These are phyloP conservation scores for Coniochaeta hoffmannii DNA, from an alignment of 2,329 filamentous ascomycete species.

Conservation along the genomic window DNA sequence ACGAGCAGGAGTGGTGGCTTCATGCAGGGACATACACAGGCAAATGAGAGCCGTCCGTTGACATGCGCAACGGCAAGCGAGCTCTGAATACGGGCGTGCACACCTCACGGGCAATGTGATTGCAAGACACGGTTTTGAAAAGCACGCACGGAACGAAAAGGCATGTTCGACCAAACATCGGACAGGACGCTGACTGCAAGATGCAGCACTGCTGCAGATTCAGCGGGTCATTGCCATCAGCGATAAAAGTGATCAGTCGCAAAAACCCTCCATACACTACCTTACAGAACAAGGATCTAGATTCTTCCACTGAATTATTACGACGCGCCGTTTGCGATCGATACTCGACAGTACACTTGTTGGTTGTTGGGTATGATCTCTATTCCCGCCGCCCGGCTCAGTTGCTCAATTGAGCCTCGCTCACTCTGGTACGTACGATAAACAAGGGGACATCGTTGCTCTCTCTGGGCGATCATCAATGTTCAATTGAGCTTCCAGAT, in stretches of 20 bases:
- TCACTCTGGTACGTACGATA: too few species aligned
- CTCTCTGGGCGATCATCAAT: background rate
- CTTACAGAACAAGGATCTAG: background rate
- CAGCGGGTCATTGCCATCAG: background rate
- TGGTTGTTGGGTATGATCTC: background rate
- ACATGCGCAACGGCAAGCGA: background rate
- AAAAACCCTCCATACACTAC: background rate
- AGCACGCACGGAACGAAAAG: background rate
- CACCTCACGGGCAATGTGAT: too few species aligned
- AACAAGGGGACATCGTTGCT: too few species aligned
- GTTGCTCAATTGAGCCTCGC: background rate
- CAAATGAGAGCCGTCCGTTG: background rate
- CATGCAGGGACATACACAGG: constrained; percentile 1
- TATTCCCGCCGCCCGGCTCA: background rate
- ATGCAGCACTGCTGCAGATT: background rate
- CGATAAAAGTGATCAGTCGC: background rate
- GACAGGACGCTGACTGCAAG: background rate
- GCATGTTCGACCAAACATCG: background rate
- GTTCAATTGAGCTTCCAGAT: background rate
- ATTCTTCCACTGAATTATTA: background rate
- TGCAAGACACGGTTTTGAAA: background rate
- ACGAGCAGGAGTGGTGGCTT: constrained; percentile 1
- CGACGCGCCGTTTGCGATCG: background rate
- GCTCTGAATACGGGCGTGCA: background rate
- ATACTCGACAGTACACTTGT: background rate